Evolutionary conservation across 2,329 filamentous ascomycete genomes (phyloP).

Genomic region (Verticillium nubilum): DNA sequence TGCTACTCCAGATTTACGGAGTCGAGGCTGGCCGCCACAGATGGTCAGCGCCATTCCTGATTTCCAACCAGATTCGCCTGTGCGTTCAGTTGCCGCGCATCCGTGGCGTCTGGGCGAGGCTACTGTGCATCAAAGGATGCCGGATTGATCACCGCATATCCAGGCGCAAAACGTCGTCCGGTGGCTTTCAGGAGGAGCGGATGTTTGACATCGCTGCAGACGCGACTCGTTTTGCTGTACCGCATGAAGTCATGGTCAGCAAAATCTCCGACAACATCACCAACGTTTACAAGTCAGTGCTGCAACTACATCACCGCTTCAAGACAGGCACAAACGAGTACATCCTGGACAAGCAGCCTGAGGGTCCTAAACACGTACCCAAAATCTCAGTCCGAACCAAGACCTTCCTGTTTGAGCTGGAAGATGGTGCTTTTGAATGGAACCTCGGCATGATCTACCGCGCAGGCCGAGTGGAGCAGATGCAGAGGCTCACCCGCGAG

Average conservation of each 20-base stretch:
- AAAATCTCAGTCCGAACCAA: slow-evolving; percentile 78
- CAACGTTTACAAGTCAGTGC: slow-evolving; percentile 79
- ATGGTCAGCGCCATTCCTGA: slow-evolving; percentile 79
- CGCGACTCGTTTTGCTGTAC: slow-evolving; percentile 80
- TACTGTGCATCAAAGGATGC: slow-evolving; percentile 77
- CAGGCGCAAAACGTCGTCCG: slow-evolving; percentile 58
- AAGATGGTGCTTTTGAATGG: slow-evolving; percentile 97
- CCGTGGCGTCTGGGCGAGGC: slow-evolving; percentile 75
- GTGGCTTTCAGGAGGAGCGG: slow-evolving; percentile 63
- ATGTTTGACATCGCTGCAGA: slow-evolving; percentile 81
- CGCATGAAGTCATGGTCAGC: slow-evolving; percentile 85
- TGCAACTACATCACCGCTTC: slow-evolving; percentile 92
- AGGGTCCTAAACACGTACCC: slow-evolving; percentile 80
- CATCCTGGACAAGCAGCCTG: slow-evolving; percentile 77
- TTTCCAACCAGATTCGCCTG: slow-evolving; percentile 72
- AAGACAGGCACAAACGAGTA: slow-evolving; percentile 83
- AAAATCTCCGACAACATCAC: slow-evolving; percentile 90
- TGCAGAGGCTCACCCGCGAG: slow-evolving; percentile 81
- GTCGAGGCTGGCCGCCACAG: slow-evolving; percentile 79
- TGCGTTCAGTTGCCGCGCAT: slow-evolving; percentile 85
- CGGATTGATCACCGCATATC: slow-evolving; percentile 76
- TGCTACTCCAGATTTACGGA: slow-evolving; percentile 85
- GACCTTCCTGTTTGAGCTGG: slow-evolving; percentile 82
- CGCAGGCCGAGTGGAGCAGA: slow-evolving; percentile 80
- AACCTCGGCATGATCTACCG: slow-evolving; percentile 93